Percentiles rank a stretch among this genome's conserved stretches.
Conservation (phyloP, 768 basidiomycete genomes). For the Phaffia australis region DNA sequence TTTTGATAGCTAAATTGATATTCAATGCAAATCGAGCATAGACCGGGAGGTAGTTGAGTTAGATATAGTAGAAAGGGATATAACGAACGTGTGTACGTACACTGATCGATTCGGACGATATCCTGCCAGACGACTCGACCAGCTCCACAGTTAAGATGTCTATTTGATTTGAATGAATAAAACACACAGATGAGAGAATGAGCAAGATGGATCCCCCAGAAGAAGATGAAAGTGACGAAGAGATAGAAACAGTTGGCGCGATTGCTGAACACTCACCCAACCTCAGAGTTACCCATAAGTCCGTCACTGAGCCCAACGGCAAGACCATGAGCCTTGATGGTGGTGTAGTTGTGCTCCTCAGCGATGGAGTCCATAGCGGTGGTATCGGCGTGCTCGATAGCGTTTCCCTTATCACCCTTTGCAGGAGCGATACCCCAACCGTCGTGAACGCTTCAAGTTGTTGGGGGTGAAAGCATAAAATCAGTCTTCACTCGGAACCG, state of each 20-base stretch:
- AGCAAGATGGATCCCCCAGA: not conserved
- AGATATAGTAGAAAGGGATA: not conserved
- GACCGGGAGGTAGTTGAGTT: not conserved
- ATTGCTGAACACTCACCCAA: constrained; percentile 54
- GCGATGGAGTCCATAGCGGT: constrained; percentile 82
- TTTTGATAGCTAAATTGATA: constrained; percentile 55
- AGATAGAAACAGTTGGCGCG: not conserved
- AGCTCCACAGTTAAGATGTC: constrained; percentile 89
- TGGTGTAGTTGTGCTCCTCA: constrained; percentile 59
- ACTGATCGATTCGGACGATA: constrained; percentile 85
- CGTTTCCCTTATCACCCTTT: constrained; percentile 62
- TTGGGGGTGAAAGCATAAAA: constrained; percentile 38
- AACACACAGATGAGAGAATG: not conserved
- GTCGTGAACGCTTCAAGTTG: constrained; percentile 59
- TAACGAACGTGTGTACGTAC: constrained; percentile 27
- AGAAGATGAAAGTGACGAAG: not conserved
- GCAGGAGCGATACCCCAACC: constrained; percentile 77
- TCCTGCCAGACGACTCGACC: constrained; percentile 96
- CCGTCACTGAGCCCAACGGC: constrained; percentile 87
- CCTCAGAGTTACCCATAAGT: constrained; percentile 96
- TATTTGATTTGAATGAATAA: constrained; percentile 36
- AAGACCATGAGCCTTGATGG: constrained; percentile 73
- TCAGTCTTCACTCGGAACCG: not conserved
- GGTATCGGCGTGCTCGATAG: constrained; percentile 72
- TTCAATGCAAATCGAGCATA: not conserved